Evolutionary conservation across 2,329 filamentous ascomycete genomes (phyloP), one percentile per base, ranked within the genome.

Genomic region (Cryphonectria japonica): DNA sequence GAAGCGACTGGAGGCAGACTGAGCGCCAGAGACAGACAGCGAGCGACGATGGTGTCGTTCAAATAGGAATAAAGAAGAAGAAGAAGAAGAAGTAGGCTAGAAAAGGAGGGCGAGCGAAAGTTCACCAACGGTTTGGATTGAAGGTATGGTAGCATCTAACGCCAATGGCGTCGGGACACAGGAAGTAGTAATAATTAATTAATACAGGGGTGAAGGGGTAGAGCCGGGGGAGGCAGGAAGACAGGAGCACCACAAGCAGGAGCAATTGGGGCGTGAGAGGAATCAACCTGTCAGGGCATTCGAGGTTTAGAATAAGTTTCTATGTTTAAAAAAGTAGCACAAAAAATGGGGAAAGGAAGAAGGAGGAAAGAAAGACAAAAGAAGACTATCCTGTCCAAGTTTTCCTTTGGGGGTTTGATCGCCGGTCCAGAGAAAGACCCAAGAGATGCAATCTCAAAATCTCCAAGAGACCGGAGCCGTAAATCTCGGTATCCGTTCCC

Each of bases 1-100:
- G 64, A 59, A 71, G 66, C 70, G 70, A 71, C 60, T 43, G 69
- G 66, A 71, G 34, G 66, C 63, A 50, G 69, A 54, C 32, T 46
- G 61, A 34, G 46, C 32, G 69, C 64, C 22, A 50, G n/a, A 59
- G 39, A 68, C n/a, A 57, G 52, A 57, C 11, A 57, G 52, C n/a
- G 52, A 57, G 13, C 4, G 16, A 39, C 59, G 67, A 69, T 26
- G 43, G 61, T 32, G 41, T 62, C 57, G 16, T 65, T 41, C 65
- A 50, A 43, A 26, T 41, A 62, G 67, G 62, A 59, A 61, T 46
- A 39, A 63, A 32, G 66, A 43, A 59, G 59, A 37, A 59, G 57
- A 61, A 39, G 34, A 34, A 39, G 19, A 22, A 65, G 26, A 26
- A 26, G 26, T 26, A 61, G 19, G 34, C 26, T 50, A 50, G 29